Evolutionary conservation across 2,329 filamentous ascomycete genomes (phyloP).

Genomic region (Aurifilum marmelostoma): DNA sequence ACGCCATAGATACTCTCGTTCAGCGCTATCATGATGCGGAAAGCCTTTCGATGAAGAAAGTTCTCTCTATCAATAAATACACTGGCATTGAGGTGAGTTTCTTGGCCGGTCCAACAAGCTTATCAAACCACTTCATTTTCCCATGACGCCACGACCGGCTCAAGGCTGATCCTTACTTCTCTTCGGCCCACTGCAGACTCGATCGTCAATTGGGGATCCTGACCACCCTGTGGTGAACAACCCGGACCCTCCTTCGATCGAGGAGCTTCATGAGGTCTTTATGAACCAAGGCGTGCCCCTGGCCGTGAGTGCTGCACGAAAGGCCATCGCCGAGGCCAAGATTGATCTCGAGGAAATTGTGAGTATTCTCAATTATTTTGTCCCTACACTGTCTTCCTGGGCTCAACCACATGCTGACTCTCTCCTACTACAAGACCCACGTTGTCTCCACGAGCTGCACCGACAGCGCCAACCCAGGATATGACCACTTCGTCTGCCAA

Average conservation of each 20-base stretch:
- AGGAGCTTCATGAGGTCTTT: conserved; percentile 58
- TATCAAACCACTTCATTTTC: not conserved
- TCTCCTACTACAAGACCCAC: conserved; percentile 51
- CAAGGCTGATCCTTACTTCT: not conserved
- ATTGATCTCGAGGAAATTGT: conserved; percentile 54
- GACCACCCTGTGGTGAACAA: conserved; percentile 66
- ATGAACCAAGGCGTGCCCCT: conserved; percentile 61
- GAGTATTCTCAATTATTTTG: not conserved
- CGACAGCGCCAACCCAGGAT: conserved; percentile 70
- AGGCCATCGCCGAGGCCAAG: conserved; percentile 59
- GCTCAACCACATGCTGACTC: not conserved
- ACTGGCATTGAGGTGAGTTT: conserved; percentile 60
- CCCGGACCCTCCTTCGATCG: conserved; percentile 55
- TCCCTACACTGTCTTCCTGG: not conserved
- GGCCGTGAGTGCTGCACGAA: conserved; percentile 56
- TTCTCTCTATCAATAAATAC: conserved; percentile 64
- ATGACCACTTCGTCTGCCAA: conserved; percentile 67
- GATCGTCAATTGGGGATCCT: conserved; percentile 63
- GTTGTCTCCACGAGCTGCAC: conserved; percentile 71
- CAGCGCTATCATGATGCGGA: conserved; percentile 60
- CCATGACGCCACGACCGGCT: not conserved
- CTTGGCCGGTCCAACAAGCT: not conserved
- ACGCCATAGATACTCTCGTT: conserved; percentile 55
- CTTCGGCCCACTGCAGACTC: conserved; percentile 34
- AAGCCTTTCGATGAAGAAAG: conserved; percentile 63